Base-by-base conservation (phyloP, 257 asterid species). In the Capsicum baccatum region DNA sequence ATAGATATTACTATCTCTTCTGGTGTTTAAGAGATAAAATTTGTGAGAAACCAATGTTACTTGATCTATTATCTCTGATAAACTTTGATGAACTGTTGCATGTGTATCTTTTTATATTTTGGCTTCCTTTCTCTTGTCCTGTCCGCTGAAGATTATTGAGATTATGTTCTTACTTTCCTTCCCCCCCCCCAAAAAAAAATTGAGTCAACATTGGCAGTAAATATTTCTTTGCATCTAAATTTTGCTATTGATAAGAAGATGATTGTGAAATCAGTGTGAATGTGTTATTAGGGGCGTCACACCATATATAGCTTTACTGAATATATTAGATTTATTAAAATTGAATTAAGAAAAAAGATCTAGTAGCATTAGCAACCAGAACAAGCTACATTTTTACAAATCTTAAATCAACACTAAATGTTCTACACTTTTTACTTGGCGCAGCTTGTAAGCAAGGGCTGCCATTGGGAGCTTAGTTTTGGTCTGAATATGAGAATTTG, bases 391-490 rank as follows among this genome's bases (percentile, higher is more conserved):
- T 76, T 76, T 55, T 3, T 52, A 76, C 12, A 54, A 26, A 26
- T 26, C 39, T 15, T 15, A 54, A 26, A 26, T 33, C 82, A 78
- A 26, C 11, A 13, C 79, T 47, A 0, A 64, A 44, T 82, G 37
- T 82, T 26, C 12, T 14, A 13, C 44, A 63, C 79, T 66, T 26
- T 79, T 63, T 63, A 19, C 37, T 64, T 82, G 37, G 50, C 35
- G 0, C 17, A 82, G 79, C 79, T 82, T 82, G 60, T 64, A 48
- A 48, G 33, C 84, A 81, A 48, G 78, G 62, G 50, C 48, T 7
- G 78, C 47, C 66, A 50, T 54, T 64, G 84, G 50, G 12, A 66
- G 21, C 63, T 64, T 82, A 66, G 66, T 66, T 82, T 33, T 42
- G 47, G 50, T 50, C 50, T 50, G 10, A 14, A 42, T 82, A 50